phyloP scores from a whole-genome alignment of 331 rosid genomes.

The Cydonia oblonga region DNA sequence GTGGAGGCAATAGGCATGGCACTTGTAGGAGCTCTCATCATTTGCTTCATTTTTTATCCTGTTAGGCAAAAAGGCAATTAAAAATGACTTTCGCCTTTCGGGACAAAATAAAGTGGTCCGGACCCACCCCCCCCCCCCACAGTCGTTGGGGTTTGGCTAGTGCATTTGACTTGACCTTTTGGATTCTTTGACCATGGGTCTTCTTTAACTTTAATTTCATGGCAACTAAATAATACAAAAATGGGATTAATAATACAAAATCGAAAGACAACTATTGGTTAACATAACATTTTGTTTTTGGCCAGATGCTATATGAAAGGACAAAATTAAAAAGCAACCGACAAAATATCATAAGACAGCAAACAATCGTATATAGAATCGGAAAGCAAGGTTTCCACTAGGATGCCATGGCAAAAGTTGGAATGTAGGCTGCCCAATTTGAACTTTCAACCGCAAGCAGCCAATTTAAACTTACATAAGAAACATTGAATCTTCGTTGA shows the following conservation, averaged over 20 bases:
- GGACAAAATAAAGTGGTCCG: slow-evolving; percentile 22
- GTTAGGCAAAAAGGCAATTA: not conserved
- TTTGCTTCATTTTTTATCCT: not conserved
- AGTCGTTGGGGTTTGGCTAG: not conserved
- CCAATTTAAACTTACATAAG: not conserved
- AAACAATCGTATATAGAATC: not conserved
- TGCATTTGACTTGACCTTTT: slow-evolving; percentile 11
- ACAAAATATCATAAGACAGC: not conserved
- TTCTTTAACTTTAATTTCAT: not conserved
- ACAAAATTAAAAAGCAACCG: not conserved
- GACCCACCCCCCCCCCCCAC: too few relatives aligned
- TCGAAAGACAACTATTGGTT: not conserved
- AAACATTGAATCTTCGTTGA: not conserved
- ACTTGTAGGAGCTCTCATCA: not conserved
- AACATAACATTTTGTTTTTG: not conserved
- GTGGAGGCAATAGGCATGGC: not conserved
- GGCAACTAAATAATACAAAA: not conserved
- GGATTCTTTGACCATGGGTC: not conserved
- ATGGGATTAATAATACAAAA: not conserved
- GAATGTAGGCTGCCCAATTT: not conserved
- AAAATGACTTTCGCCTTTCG: not conserved
- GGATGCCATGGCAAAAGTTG: not conserved
- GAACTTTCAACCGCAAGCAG: not conserved
- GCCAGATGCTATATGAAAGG: not conserved
- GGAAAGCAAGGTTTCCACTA: not conserved